Base-by-base conservation (phyloP, 306 rosid genomes). In the Cucumis cinereus region DNA sequence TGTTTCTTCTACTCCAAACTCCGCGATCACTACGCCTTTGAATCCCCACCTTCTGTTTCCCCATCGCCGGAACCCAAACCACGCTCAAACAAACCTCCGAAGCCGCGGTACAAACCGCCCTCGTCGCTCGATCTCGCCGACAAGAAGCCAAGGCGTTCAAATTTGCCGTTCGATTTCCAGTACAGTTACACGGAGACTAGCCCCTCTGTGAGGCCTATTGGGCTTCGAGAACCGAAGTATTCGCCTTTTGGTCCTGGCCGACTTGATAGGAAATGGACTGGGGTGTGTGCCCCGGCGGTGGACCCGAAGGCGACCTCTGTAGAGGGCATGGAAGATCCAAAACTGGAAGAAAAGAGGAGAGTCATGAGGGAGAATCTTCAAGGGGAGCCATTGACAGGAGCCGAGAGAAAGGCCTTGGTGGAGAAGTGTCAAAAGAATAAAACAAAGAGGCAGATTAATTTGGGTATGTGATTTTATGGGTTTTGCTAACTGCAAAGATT, bases 241-340 rank as follows among this genome's bases (percentile, higher is more conserved):
- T 94, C 97, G 15, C 98, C 96, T 0, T 94, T 94, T 49, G 98
- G 98, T 35, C 95, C 96, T 3, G 91, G 85, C 47, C 82, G 95
- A 76, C 52, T 94, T 10, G 90, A 87, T 78, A 86, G 93, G 10
- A 67, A 77, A 1, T 94, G 97, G 98, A 87, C 93, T 26, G 98
- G 98, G 30, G 97, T 94, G 26, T 91, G 96, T 16, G 97, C 97
- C 0, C 95, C 95, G 12, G 97, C 91, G 8, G 85, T 86, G 78
- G 89, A 90, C 80, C 90, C 90, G 12, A 91, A 80, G 80, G 92
- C 85, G 78, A 79, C 77, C 84, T 75, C 76, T 9, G 63, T 91
- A 61, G 97, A 91, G 85, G 88, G 81, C 4, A 76, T 55, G 57
- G 97, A 90, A 72, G 96, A 89, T 10, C 78, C 87, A 8, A 72